Conservation (phyloP, 768 basidiomycete species). For the Xerocomus spinulosus region DNA sequence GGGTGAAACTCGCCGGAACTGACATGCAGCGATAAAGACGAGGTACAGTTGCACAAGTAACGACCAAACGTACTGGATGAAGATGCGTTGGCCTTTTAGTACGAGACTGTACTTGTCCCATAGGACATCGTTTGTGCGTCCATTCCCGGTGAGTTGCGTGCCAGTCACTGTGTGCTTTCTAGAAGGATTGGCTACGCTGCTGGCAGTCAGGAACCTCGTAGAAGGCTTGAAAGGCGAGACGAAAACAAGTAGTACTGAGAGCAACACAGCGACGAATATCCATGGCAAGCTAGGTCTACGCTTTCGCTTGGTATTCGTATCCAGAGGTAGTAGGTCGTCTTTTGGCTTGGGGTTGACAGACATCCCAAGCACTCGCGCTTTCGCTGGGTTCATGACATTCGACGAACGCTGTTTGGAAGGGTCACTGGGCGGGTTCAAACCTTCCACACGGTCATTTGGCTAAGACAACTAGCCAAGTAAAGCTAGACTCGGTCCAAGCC, state of each 20-base stretch:
- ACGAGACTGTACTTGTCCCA: conserved; percentile 74
- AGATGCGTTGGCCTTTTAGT: conserved; percentile 63
- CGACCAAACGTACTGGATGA: conserved; percentile 54
- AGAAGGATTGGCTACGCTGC: neutral
- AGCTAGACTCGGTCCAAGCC: no score
- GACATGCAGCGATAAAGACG: neutral
- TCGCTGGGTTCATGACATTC: conserved; percentile 10
- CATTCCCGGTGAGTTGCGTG: conserved; percentile 23
- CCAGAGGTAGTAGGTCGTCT: conserved; percentile 2
- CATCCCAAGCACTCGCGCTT: neutral
- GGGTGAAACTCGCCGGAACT: conserved; percentile 87
- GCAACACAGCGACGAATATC: conserved; percentile 8
- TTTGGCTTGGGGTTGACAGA: neutral
- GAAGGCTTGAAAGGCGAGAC: conserved; percentile 8
- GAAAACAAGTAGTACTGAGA: conserved; percentile 18
- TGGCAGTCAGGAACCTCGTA: neutral
- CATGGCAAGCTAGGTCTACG: conserved; percentile 8
- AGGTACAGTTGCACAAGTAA: neutral
- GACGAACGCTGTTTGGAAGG: no score
- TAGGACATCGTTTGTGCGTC: conserved; percentile 36
- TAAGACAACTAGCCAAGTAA: no score
- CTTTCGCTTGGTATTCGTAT: conserved; percentile 2
- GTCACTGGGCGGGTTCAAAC: no score
- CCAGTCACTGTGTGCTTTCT: neutral
- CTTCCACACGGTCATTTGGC: no score